A percentile compares a stretch with the other conserved stretches of the same genome.
Evolutionary conservation across 768 basidiomycete genomes (phyloP).

Genomic region (Macrolepiota dolichaula): DNA sequence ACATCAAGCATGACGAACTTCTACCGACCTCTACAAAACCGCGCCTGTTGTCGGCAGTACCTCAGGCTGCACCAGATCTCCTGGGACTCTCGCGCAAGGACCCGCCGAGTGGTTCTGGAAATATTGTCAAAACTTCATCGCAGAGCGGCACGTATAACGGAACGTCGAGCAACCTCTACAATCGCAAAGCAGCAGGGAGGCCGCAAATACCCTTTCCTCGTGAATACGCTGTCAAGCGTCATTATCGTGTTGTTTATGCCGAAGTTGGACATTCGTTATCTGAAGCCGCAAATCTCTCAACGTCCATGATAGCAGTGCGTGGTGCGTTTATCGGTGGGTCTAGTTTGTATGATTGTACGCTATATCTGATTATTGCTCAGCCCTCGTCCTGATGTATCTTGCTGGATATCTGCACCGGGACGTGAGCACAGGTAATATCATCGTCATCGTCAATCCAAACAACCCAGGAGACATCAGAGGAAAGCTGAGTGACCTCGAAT

Average conservation of each 20-base stretch:
- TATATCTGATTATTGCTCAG: not conserved
- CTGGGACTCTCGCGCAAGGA: no score
- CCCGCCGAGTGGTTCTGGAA: not conserved
- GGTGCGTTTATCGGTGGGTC: not conserved
- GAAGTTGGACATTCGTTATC: not conserved
- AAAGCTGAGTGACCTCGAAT: conserved; percentile 9
- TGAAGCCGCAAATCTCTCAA: not conserved
- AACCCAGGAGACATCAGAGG: not conserved
- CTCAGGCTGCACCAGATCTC: no score
- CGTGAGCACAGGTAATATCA: not conserved
- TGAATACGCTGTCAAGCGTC: not conserved
- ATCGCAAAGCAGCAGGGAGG: no score
- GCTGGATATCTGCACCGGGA: conserved; percentile 6
- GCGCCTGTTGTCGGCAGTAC: no score
- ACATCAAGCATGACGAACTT: not conserved
- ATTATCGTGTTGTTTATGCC: not conserved
- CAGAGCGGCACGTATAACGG: no score
- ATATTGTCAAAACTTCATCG: not conserved
- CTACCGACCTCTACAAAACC: not conserved
- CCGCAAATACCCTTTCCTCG: not conserved
- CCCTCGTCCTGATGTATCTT: not conserved
- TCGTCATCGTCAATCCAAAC: no score
- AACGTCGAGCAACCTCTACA: not conserved
- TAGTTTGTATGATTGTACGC: not conserved
- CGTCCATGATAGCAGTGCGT: not conserved